Conservation (phyloP, 805 yeast species). For the Hagleromyces aurorensis region DNA sequence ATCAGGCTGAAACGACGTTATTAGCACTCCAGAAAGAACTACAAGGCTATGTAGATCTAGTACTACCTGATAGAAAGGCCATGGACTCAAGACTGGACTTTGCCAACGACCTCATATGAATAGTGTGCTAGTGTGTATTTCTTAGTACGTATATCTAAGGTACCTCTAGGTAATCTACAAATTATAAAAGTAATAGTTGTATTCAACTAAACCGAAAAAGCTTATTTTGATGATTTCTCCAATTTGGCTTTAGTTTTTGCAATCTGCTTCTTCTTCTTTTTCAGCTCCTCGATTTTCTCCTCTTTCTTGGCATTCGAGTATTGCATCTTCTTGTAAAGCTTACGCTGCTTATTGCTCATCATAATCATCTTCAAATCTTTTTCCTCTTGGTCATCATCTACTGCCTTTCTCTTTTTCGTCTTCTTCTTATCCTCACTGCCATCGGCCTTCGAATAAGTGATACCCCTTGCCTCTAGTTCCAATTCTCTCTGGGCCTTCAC, state of each 20-base stretch:
- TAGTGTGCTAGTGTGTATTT: too few relatives aligned
- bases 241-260: constrained; percentile 52
- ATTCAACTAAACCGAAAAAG: constrained; percentile 2
- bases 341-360: constrained; percentile 97
- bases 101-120: constrained; percentile 8
- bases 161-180: too few relatives aligned
- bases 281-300: constrained; percentile 58
- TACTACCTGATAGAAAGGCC: constrained; percentile 65
- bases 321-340: constrained; percentile 90
- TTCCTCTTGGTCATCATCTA: constrained; percentile 56
- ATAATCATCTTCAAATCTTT: constrained; percentile 88
- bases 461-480: constrained; percentile 86
- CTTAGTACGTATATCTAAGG: too few relatives aligned
- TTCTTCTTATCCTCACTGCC: constrained; percentile 33
- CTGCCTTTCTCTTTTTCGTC: constrained; percentile 32
- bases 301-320: constrained; percentile 81
- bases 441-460: constrained; percentile 56
- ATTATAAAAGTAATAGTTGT: constrained; percentile 1
- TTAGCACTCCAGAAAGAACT: constrained; percentile 56
- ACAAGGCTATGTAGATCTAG: constrained; percentile 57
- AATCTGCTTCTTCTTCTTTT: constrained; percentile 61
- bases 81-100: constrained; percentile 67
- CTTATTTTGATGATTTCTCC: constrained; percentile 25
- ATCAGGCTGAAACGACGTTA: constrained; percentile 56
- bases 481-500: constrained; percentile 67